Base-by-base conservation (phyloP, 2,329 filamentous ascomycete species). In the Hirsutella minnesotensis region DNA sequence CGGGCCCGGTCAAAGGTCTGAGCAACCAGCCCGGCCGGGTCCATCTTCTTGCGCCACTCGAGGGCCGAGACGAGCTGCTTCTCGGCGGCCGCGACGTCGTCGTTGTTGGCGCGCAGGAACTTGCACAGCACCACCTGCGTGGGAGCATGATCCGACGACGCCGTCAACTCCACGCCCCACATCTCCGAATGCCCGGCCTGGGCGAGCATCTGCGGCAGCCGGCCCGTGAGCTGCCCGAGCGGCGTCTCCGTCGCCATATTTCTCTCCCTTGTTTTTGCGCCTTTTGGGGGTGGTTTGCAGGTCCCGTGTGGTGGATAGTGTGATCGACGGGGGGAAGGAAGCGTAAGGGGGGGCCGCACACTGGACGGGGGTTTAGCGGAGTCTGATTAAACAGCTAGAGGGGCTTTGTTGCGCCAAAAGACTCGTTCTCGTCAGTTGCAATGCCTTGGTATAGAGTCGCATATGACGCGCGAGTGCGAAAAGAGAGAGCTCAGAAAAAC, bases 71-170 rank as follows among this genome's bases (percentile, higher is more conserved):
- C 70, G 37, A 96, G 76, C 67, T 95, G 89, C 43, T 81, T 76
- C 57, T 81, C 79, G 15, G 89, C 86, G 57, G 81, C 81, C 42
- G 70, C 69, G 7, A 86, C 60, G 55, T 94, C 80, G 47, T 82
- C 81, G 47, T 81, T 79, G 60, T 95, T 95, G 59, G 89, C 90
- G 52, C 89, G 86, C 44, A 96, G 76, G 66, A 89, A 95, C 69
- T 95, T 96, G 60, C 94, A 87, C 39, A 95, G 71, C 41, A 95
- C 77, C 53, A 95, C 81, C 58, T 84, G 81, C 39, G 84, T 88
- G 43, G 85, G 85, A 41, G 89, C 72, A 53, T 87, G 72, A 34
- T 65, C 33, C 2, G 33, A 4, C 3, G n/a, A n/a, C 8, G 31
- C 10, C 8, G 15, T 10, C 37, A 95, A 76, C 27, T 74, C 68